Evolutionary conservation across 1,284 basidiomycete species (phyloP), one percentile per base, ranked within the genome.

Genomic region (Ustilago cynodontis): DNA sequence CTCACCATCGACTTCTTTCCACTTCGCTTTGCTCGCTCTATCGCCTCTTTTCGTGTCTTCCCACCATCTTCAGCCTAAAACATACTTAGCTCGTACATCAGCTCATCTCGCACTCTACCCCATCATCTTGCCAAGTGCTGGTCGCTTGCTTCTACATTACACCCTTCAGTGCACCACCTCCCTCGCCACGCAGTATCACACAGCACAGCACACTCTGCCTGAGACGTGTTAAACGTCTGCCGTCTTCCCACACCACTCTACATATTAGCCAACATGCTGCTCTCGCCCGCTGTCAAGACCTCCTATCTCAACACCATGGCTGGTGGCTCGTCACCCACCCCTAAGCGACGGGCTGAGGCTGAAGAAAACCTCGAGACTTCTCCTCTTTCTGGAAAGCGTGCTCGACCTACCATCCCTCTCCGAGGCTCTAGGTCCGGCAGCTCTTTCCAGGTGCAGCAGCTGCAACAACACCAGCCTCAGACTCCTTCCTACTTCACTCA

Each of bases 241-340:
- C 57, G 65, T 4, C 50, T 16, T 8, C 16, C 20, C 16, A 6
- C 41, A 43, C n/a, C 41, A 43, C 18, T 43, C 41, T 20, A 20
- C 16, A n/a, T n/a, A n/a, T 16, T 4, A 43, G 41, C n/a, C 16
- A 18, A 20, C 11, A 76, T 76, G 73, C 49, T 76, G 68, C 73
- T 76, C 45, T 76, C 73, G 29, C 73, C 73, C 14, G 73, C 73
- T 33, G 68, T 76, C 73, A 76, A 76, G 59, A 76, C 73, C 14
- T 76, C 73, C 7, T 76, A 76, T 61, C 73, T 76, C 58, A 71
- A 64, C 65, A 70, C 68, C 53, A 71, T 76, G 73, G 73, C 73
- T 37, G 64, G 57, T 51, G 54, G 59, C 58, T 61, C 68, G 20
- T 65, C 67, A 26, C 52, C 72, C n/a, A 66, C 73, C 29, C 57